These are phyloP conservation scores for Viola pubescens DNA, from an alignment of 441 rosid species.

Conservation along the genomic window DNA sequence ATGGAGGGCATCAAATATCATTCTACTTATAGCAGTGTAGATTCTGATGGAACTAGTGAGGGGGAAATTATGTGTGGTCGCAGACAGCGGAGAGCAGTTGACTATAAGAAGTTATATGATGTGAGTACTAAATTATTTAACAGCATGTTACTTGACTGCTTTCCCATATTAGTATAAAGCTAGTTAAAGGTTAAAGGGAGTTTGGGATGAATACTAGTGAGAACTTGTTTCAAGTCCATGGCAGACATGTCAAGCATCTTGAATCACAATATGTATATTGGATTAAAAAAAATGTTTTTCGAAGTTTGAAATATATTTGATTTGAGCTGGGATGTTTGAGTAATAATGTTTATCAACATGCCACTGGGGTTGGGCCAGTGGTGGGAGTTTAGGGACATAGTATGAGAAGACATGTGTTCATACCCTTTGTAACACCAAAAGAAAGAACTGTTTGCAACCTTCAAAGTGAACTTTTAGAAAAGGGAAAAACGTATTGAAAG, in stretches of 20 bases:
- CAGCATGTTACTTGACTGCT: neutral
- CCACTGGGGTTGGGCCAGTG: too few species aligned
- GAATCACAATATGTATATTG: neutral
- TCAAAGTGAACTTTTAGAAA: neutral
- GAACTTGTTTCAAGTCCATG: too few species aligned
- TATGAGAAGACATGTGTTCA: too few species aligned
- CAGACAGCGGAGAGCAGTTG: constrained; percentile 74
- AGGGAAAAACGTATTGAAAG: neutral
- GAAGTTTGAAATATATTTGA: neutral
- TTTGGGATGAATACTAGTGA: too few species aligned
- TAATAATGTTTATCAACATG: neutral
- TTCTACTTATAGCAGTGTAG: constrained; percentile 33
- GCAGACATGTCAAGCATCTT: neutral
- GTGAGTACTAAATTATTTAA: constrained; percentile 37
- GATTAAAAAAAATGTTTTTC: neutral
- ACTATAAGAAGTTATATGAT: constrained; percentile 75
- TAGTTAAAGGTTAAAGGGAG: too few species aligned
- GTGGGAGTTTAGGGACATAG: too few species aligned
- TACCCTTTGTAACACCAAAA: too few species aligned
- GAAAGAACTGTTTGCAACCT: neutral
- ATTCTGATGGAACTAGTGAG: constrained; percentile 54
- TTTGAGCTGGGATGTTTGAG: neutral
- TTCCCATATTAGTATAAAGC: constrained; percentile 1
- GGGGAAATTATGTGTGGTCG: constrained; percentile 60
- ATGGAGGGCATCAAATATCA: constrained; percentile 30